phyloP scores from a whole-genome alignment of 106 monocot genomes.

The Dendrobium huoshanense region DNA sequence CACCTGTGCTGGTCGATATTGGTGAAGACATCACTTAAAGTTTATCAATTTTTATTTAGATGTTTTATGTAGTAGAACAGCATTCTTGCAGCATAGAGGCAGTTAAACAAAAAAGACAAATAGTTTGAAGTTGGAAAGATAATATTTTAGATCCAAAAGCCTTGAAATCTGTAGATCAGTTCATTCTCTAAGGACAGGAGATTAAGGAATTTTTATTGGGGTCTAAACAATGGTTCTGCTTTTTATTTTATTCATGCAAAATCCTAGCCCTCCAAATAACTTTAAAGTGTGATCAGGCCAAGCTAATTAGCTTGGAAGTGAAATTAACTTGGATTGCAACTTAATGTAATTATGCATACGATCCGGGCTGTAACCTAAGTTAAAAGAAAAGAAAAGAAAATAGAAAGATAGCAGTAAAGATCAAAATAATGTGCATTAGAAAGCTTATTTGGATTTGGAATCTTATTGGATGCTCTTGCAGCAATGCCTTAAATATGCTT shows the following conservation, averaged over 20 bases:
- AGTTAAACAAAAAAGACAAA: neutral
- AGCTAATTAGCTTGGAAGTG: neutral
- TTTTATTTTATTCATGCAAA: neutral
- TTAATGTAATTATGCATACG: neutral
- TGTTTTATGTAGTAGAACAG: neutral
- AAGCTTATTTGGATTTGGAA: neutral
- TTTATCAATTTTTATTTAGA: slow-evolving; percentile 3
- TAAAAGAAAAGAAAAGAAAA: neutral
- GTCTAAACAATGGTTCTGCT: neutral
- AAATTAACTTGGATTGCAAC: neutral
- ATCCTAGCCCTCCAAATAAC: neutral
- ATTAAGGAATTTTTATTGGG: neutral
- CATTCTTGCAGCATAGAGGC: neutral
- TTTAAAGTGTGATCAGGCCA: neutral
- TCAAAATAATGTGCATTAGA: too few species aligned
- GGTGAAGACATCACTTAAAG: neutral
- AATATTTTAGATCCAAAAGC: neutral
- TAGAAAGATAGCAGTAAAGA: too few species aligned
- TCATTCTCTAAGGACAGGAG: neutral
- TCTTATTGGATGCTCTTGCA: neutral
- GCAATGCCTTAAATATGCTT: too few species aligned
- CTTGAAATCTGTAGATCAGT: neutral
- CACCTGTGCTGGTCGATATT: too few species aligned
- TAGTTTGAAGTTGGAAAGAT: neutral
- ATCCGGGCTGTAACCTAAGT: neutral